A percentile compares a stretch with the other conserved stretches of the same genome.
These are phyloP conservation scores for Oxytropis ochrocephala DNA, from an alignment of 306 rosid genomes.

Conservation along the genomic window DNA sequence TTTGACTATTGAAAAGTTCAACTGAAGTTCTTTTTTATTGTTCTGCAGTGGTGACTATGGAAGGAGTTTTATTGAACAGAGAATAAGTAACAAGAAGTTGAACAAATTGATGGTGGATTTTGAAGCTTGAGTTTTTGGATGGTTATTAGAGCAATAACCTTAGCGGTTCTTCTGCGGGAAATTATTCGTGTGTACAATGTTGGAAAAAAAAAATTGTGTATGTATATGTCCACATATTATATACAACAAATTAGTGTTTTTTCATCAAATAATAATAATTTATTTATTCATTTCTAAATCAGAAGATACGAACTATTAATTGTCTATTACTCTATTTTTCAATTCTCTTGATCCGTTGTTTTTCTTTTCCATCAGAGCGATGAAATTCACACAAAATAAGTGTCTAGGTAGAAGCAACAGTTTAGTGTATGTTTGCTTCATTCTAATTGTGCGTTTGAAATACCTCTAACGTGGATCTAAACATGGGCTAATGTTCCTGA, in stretches of 20 bases:
- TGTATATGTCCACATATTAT: slow-evolving; percentile 1
- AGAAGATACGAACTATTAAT: too few relatives aligned
- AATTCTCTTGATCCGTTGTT: too few relatives aligned
- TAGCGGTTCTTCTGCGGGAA: neutral
- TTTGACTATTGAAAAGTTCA: neutral
- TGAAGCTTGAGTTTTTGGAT: slow-evolving; percentile 24
- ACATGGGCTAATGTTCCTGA: too few relatives aligned
- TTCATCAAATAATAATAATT: slow-evolving; percentile 10
- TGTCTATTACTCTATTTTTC: too few relatives aligned
- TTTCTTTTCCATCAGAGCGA: too few relatives aligned
- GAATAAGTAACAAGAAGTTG: slow-evolving; percentile 82
- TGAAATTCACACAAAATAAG: too few relatives aligned
- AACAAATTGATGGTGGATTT: slow-evolving; percentile 69
- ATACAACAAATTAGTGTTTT: neutral
- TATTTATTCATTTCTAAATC: slow-evolving; percentile 8
- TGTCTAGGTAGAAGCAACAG: too few relatives aligned
- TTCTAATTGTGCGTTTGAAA: too few relatives aligned
- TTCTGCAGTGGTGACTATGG: slow-evolving; percentile 45
- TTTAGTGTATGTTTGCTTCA: too few relatives aligned
- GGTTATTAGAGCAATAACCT: slow-evolving; percentile 1
- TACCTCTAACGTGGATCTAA: too few relatives aligned
- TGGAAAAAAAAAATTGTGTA: neutral
- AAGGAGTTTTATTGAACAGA: slow-evolving; percentile 43
- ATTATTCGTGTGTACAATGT: slow-evolving; percentile 4
- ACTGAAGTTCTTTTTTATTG: neutral